Conservation (phyloP, 768 basidiomycete genomes). For the Phylloporus rhodoxanthus region DNA sequence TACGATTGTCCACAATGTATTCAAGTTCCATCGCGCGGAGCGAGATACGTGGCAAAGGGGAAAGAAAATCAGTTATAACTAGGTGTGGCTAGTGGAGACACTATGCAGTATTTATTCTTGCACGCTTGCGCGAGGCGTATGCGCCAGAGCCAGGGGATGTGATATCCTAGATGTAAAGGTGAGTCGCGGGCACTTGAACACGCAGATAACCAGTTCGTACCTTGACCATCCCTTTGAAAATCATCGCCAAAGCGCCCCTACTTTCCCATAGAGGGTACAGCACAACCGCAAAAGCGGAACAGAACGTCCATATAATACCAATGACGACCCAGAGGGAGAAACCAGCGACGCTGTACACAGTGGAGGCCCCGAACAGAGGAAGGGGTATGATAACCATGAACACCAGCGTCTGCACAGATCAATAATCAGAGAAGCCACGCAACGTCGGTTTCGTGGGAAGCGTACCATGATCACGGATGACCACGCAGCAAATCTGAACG, state of each 20-base stretch:
- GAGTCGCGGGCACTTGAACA: background rate
- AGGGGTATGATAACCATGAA: constrained; percentile 75
- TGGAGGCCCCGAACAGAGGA: constrained; percentile 79
- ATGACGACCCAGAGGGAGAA: constrained; percentile 77
- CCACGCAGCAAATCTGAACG: constrained; percentile 77
- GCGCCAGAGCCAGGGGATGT: constrained; percentile 39
- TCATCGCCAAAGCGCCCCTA: constrained; percentile 54
- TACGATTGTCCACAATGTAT: too few relatives aligned
- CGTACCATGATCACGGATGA: constrained; percentile 63
- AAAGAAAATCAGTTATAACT: background rate
- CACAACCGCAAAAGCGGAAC: constrained; percentile 69
- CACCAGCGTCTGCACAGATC: constrained; percentile 42
- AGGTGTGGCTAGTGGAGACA: background rate
- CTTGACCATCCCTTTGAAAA: constrained; percentile 58
- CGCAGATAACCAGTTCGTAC: constrained; percentile 28
- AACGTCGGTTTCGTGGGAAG: background rate
- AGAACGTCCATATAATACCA: constrained; percentile 81
- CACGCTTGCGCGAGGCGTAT: constrained; percentile 19
- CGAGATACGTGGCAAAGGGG: too few relatives aligned
- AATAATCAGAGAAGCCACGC: background rate
- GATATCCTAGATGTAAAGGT: constrained; percentile 32
- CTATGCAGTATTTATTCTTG: background rate
- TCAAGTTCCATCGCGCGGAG: too few relatives aligned
- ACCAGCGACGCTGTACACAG: constrained; percentile 59
- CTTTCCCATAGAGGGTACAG: constrained; percentile 87